phyloP scores from a whole-genome alignment of 192 early-diverging fungal species.

The Coemansia sp. region DNA sequence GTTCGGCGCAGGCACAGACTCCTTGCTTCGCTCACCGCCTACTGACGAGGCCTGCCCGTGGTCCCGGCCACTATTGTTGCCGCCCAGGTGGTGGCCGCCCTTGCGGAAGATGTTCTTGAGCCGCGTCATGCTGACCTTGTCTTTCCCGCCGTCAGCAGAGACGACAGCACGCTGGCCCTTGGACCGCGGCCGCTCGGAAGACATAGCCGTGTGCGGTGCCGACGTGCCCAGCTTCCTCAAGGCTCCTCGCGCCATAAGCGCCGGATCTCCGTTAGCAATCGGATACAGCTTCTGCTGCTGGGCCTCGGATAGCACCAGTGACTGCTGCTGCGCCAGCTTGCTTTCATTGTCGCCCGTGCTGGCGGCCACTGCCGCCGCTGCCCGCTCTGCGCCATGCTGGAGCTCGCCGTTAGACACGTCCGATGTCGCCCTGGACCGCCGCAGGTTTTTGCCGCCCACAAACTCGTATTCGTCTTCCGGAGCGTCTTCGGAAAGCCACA shows the following conservation, averaged over 20 bases:
- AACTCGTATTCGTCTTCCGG: slow-evolving; percentile 30
- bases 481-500: slow-evolving; percentile 37
- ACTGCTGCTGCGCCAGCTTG: slow-evolving; percentile 4
- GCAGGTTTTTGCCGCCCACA: slow-evolving; percentile 7
- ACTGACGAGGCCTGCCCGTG: too few species aligned
- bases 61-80: not conserved
- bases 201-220: too few species aligned
- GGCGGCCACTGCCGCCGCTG: too few species aligned
- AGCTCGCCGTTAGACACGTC: slow-evolving; percentile 1
- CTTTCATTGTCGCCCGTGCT: too few species aligned
- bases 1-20: not conserved
- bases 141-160: slow-evolving; percentile 13
- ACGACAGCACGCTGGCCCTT: not conserved
- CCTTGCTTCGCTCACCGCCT: not conserved
- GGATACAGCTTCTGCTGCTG: slow-evolving; percentile 32
- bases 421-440: not conserved
- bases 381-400: too few species aligned
- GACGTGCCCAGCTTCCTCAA: too few species aligned
- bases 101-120: slow-evolving; percentile 44
- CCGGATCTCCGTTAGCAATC: slow-evolving; percentile 14
- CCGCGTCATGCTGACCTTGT: slow-evolving; percentile 40
- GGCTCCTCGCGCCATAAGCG: slow-evolving; percentile 1
- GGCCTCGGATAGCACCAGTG: slow-evolving; percentile 12
- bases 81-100: slow-evolving; percentile 10
- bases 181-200: slow-evolving; percentile 2